phyloP scores from a whole-genome alignment of 2,329 filamentous ascomycete species.

The Nemania bipapillata region DNA sequence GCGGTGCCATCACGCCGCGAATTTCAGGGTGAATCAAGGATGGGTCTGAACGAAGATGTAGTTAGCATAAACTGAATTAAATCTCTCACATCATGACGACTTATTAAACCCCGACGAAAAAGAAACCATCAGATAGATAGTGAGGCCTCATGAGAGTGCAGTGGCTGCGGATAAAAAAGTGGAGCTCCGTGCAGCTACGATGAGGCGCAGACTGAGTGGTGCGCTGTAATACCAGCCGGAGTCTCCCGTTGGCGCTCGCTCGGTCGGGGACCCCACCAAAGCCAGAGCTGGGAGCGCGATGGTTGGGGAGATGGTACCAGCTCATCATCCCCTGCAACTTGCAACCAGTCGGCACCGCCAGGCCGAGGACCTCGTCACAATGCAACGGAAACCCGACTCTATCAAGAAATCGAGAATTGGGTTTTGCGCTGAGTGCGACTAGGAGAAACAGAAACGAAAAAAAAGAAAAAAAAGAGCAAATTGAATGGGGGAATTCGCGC shows the following conservation, averaged over 20 bases:
- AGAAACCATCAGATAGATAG: slow-evolving; percentile 17
- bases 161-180: slow-evolving; percentile 26
- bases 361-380: slow-evolving; percentile 9
- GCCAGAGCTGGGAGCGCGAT: slow-evolving; percentile 13
- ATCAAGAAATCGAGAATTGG: neutral
- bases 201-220: slow-evolving; percentile 34
- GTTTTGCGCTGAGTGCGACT: neutral
- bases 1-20: slow-evolving; percentile 57
- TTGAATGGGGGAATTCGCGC: slow-evolving; percentile 47
- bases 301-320: slow-evolving; percentile 8
- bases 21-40: slow-evolving; percentile 68
- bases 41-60: slow-evolving; percentile 58
- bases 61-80: slow-evolving; percentile 49
- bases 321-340: slow-evolving; percentile 25
- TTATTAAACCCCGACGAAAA: slow-evolving; percentile 23
- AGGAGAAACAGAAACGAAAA: neutral
- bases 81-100: neutral
- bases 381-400: neutral
- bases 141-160: slow-evolving; percentile 38
- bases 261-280: slow-evolving; percentile 28
- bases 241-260: slow-evolving; percentile 36
- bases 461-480: neutral
- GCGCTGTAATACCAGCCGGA: slow-evolving; percentile 33
- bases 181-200: slow-evolving; percentile 18
- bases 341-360: slow-evolving; percentile 26